Evolutionary conservation across 208 protist species (phyloP).

Genomic region (Trichomonas tenax): DNA sequence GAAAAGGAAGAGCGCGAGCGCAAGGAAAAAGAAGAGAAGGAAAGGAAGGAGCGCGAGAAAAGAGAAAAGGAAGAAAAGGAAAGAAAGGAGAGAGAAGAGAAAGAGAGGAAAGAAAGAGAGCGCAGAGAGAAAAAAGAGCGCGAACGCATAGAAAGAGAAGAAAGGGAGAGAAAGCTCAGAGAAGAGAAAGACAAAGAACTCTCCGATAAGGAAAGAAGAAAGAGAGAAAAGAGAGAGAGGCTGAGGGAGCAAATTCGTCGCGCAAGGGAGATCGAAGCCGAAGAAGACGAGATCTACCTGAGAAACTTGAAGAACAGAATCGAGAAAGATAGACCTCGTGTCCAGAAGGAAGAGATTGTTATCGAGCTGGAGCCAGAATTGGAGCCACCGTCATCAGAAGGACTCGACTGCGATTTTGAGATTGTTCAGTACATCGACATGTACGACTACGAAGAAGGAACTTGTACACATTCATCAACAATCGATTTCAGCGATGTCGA

Average conservation of each 20-base stretch:
- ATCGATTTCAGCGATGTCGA: not conserved
- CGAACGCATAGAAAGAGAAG: not conserved
- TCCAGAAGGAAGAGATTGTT: not conserved
- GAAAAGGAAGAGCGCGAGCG: not conserved
- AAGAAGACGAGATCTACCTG: not conserved
- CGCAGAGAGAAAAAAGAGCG: not conserved
- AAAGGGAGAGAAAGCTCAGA: not conserved
- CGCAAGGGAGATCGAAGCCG: not conserved
- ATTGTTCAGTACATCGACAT: not conserved
- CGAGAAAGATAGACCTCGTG: not conserved
- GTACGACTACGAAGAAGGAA: not conserved
- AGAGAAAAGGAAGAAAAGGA: not conserved
- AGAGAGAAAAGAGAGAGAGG: not conserved
- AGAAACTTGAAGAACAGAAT: not conserved
- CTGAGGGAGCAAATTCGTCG: not conserved
- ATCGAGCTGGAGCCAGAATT: not conserved
- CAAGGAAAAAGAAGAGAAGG: not conserved
- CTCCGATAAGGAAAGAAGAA: not conserved
- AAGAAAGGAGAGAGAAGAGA: not conserved
- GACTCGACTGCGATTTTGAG: not conserved
- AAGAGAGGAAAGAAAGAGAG: not conserved
- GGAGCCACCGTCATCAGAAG: not conserved
- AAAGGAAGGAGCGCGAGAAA: not conserved
- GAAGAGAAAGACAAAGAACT: not conserved
- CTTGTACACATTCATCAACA: not conserved